Evolutionary conservation across 129 eudicot species (phyloP), one percentile per base, ranked within the genome.

Genomic region (Tanacetum coccineum): DNA sequence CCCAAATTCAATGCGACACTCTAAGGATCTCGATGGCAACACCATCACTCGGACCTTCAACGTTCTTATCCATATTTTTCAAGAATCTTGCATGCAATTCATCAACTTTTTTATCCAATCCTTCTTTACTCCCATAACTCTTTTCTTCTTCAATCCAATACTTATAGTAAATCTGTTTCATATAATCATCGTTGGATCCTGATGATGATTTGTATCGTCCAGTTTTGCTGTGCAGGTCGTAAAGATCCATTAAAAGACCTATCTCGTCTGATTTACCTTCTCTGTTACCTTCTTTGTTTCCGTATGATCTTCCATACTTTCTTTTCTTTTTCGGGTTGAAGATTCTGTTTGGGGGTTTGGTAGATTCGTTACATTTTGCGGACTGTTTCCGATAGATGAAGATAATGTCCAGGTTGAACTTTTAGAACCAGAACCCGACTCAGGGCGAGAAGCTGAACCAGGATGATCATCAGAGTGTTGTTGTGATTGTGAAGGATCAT

Each of bases 21-120:
- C 46, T 45, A 44, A 70, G 36, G 6, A 70, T 70, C 36, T 58
- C 56, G 9, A 45, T 32, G 3, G 58, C 74, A 46, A 44, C 4
- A 15, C 66, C 30, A 30, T 58, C 66, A 2, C 58, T 59, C 2
- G 74, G 74, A 58, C 44, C 57, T 45, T 58, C 66, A 8, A 45
- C 67, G 13, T 45, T 47, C 44, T 70, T 26, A 10, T 58, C 66
- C 59, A 59, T 22, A 9, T 57, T 21, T 6, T 70, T 57, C 18
- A 70, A 45, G 57, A 22, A 70, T 18, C 65, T 70, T 46, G 50
- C 74, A 15, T 57, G 62, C 74, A 70, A 17, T 28, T 70, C 67
- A 4, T 48, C 9, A 3, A 70, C 5, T 32, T 70, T 70, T 0
- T 58, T 49, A 70, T 70, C 74, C 57, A 70, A 12, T n/a, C 58